phyloP scores from a whole-genome alignment of 345 rosid genomes.

The Moricandia moricandioides region DNA sequence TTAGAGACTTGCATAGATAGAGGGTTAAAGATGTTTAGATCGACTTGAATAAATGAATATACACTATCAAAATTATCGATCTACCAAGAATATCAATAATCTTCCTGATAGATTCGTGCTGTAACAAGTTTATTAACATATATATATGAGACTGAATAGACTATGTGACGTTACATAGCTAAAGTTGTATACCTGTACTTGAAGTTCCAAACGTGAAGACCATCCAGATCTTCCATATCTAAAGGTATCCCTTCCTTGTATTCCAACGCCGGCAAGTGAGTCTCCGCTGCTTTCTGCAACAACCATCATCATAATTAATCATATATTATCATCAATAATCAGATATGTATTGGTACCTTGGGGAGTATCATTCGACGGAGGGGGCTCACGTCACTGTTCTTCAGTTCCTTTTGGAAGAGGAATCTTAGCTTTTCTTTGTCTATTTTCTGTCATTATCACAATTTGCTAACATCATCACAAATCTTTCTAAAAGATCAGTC shows the following conservation, averaged over 20 bases:
- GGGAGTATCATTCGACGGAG: conserved; percentile 92
- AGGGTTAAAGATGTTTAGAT: neutral
- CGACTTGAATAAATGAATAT: neutral
- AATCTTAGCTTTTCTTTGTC: conserved; percentile 69
- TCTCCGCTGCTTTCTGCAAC: conserved; percentile 87
- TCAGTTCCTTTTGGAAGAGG: conserved; percentile 89
- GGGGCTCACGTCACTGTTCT: conserved; percentile 93
- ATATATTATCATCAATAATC: neutral
- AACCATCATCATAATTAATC: neutral
- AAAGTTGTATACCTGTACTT: conserved; percentile 64
- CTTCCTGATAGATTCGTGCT: neutral
- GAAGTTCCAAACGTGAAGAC: conserved; percentile 80
- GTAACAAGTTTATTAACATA: neutral
- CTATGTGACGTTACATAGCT: neutral
- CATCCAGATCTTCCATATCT: conserved; percentile 78
- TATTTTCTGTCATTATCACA: conserved; percentile 52
- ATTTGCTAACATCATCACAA: conserved; percentile 2
- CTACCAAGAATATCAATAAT: neutral
- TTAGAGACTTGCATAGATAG: neutral
- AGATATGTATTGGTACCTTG: conserved; percentile 54
- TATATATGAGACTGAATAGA: neutral
- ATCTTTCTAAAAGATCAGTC: neutral
- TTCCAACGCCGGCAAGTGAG: conserved; percentile 76
- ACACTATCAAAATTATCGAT: neutral
- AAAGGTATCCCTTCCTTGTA: conserved; percentile 84